Evolutionary conservation across 768 basidiomycete genomes (phyloP), one percentile per base, ranked within the genome.

Genomic region (Albatrellus ellisii): DNA sequence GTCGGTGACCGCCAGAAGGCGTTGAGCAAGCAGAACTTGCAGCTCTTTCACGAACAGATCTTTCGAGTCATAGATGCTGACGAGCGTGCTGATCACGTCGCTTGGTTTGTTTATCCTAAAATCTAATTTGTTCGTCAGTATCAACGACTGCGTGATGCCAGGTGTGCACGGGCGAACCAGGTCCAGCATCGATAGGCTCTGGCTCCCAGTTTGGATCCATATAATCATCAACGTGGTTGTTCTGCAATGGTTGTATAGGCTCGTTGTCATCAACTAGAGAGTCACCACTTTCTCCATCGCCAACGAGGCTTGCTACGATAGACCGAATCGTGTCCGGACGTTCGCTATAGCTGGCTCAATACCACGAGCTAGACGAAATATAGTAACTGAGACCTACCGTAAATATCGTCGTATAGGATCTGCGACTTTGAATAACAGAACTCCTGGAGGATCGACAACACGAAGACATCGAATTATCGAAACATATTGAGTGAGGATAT

Each of bases 41-140:
- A 99, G 65, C 58, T 98, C 95, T 56, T 89, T 94, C 52, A 98
- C 75, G 53, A 99, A 97, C 7, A 97, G 72, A 50, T 97, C 95
- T 55, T 90, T 86, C 2, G 92, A 92, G 56, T 97, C 91, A 52
- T 97, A 98, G 50, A 98, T 98, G 57, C 86, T 90, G 51, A 98
- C 91, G 1, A 98, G 77, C 1, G 94, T 94, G 57, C 88, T 92
- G 54, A 98, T 82, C 46, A 98, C 79, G 54, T 98, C 95, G 51
- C 85, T 85, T 0, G 87, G 78, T 56, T 86, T 91, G 55, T 83
- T 91, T 1, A 86, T 76, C 26, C 90, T 72, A 64, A 95, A 99
- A 49, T 91, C 94, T 91, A n/a, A n/a, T n/a, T n/a, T n/a, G n/a
- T n/a, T n/a, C n/a, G n/a, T n/a, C n/a, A n/a, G n/a, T n/a, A n/a